Base-by-base conservation (phyloP, 176 grass and related monocot genomes). In the Avena sativa region DNA sequence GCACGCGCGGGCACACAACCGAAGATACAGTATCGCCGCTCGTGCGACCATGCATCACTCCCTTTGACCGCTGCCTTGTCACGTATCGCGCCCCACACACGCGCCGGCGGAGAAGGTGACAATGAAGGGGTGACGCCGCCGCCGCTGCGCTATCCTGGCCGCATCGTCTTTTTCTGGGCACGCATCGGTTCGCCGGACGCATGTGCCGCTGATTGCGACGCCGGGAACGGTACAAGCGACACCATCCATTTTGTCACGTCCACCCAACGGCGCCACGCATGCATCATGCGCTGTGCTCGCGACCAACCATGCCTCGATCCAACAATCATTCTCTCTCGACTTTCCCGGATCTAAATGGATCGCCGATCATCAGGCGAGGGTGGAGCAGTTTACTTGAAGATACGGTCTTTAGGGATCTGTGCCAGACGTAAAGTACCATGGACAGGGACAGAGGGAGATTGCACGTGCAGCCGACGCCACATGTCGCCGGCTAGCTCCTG, bases 161-260 rank as follows among this genome's bases (percentile, higher is more conserved):
- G 49, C 12, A 12, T 51, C 49, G 49, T 51, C 49, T 34, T 34
- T 51, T 51, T 12, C 49, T 13, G 59, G n/a, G n/a, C n/a, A 25
- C 21, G n/a, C 56, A 60, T 60, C 20, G 8, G 57, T 17, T 68
- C 16, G 30, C 65, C 65, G 32, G 32, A 26, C 8, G 43, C 79
- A 78, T 83, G 79, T 76, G 86, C 76, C 69, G 73, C 68, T 64
- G 89, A 80, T 80, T 66, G 48, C 77, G 56, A 76, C 74, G 40
- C 13, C 28, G 67, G 1, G 16, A 66, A 63, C 53, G 49, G 57
- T 43, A 63, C 82, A 26, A 55, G 36, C 34, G 43, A 71, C 67
- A 44, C 30, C 30, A 34, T 28, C 64, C 25, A 11, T 15, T 21
- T 30, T 32, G 63, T 66, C 26, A 67, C 28, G 30, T 25, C 7